A percentile compares a stretch with the other conserved stretches of the same genome.
These are phyloP conservation scores for Purshia tridentata DNA, from an alignment of 306 rosid species.

Conservation along the genomic window DNA sequence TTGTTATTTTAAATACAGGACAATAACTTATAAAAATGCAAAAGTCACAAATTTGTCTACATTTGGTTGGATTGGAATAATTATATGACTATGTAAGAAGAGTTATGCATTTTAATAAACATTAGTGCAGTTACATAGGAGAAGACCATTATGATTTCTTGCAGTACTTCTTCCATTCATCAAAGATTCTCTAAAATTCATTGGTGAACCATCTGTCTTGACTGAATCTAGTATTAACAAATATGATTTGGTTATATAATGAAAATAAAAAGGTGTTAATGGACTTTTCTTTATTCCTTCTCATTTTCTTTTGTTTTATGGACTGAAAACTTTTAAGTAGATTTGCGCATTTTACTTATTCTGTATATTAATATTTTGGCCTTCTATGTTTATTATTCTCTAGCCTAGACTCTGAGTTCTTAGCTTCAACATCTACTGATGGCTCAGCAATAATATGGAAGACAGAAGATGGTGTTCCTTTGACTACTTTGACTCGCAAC, in stretches of 20 bases:
- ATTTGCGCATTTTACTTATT: neutral
- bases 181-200: neutral
- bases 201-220: neutral
- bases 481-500: constrained; percentile 71
- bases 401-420: constrained; percentile 86
- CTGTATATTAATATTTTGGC: constrained; percentile 20
- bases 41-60: neutral
- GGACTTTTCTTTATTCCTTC: neutral
- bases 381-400: constrained; percentile 28
- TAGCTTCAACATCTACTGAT: constrained; percentile 87
- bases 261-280: neutral
- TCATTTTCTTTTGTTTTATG: neutral
- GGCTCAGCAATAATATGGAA: constrained; percentile 94
- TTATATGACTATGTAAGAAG: neutral
- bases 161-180: neutral
- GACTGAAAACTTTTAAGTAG: neutral
- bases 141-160: neutral
- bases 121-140: neutral
- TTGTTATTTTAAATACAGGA: neutral
- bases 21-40: neutral
- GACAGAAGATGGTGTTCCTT: constrained; percentile 74
- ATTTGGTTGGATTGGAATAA: constrained; percentile 1
- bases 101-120: neutral
- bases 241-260: neutral
- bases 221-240: neutral